phyloP scores from a whole-genome alignment of 192 early-diverging fungal genomes.

The Allomyces arbusculus region DNA sequence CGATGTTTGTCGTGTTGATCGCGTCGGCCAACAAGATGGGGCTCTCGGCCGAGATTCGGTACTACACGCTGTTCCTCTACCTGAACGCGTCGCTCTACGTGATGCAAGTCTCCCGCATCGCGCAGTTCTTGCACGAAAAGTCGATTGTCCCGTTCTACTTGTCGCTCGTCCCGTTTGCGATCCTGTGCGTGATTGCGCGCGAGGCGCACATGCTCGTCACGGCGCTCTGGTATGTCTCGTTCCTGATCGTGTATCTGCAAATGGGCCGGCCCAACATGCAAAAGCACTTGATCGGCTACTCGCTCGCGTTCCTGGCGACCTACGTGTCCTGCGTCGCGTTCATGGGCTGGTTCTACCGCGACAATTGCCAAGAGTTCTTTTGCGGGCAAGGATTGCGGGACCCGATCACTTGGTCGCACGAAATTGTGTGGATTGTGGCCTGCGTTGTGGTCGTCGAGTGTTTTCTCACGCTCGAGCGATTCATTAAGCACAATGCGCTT shows the following conservation, averaged over 20 bases:
- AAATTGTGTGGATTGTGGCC: constrained; percentile 8
- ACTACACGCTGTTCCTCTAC: constrained; percentile 14
- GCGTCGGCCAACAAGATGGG: neutral
- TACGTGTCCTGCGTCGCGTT: constrained; percentile 5
- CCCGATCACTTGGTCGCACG: constrained; percentile 7
- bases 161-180: constrained; percentile 13
- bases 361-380: constrained; percentile 6
- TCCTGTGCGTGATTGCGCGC: constrained; percentile 16
- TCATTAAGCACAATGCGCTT: constrained; percentile 19
- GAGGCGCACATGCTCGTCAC: constrained; percentile 17
- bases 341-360: constrained; percentile 12
- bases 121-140: constrained; percentile 4
- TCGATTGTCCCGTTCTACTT: constrained; percentile 14
- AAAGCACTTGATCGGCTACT: constrained; percentile 12
- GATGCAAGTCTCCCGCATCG: constrained; percentile 11
- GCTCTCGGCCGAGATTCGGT: constrained; percentile 9
- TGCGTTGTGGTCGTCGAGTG: constrained; percentile 5
- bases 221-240: constrained; percentile 18
- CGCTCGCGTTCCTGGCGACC: constrained; percentile 3
- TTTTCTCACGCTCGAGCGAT: constrained; percentile 16
- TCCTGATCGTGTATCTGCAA: constrained; percentile 19
- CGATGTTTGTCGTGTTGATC: neutral
- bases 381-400: constrained; percentile 10
- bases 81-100: constrained; percentile 2
- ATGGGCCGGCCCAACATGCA: constrained; percentile 12